phyloP scores from a whole-genome alignment of 352 stramenopile species.

The Phytophthora sojae region DNA sequence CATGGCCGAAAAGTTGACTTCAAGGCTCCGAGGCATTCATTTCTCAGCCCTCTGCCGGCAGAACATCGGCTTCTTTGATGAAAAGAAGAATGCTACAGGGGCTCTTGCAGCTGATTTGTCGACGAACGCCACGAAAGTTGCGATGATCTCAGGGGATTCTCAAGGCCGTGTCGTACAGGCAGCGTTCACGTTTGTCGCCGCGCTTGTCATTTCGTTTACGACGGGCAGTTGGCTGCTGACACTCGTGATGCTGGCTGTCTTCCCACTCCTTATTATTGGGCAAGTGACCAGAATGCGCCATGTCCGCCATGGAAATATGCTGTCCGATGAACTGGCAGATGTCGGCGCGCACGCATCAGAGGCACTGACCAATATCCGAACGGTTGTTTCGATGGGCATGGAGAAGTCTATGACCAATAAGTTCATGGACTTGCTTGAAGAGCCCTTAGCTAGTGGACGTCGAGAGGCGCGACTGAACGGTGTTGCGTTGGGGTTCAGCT shows the following conservation, averaged over 20 bases:
- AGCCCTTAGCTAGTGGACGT: constrained; percentile 30
- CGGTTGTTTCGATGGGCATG: constrained; percentile 45
- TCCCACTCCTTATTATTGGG: constrained; percentile 65
- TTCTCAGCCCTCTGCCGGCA: constrained; percentile 48
- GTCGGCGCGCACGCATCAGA: constrained; percentile 53
- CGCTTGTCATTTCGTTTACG: constrained; percentile 63
- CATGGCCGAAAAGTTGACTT: constrained; percentile 57
- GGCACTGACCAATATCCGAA: constrained; percentile 53
- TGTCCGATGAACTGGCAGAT: constrained; percentile 33
- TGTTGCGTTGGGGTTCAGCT: constrained; percentile 73
- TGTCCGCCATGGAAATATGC: constrained; percentile 24
- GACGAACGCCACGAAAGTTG: constrained; percentile 57
- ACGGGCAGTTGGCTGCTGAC: constrained; percentile 71
- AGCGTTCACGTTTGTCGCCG: constrained; percentile 53
- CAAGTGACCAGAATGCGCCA: constrained; percentile 43
- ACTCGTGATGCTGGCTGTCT: constrained; percentile 63
- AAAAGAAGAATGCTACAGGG: constrained; percentile 63
- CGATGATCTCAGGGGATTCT: constrained; percentile 55
- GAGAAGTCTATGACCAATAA: constrained; percentile 31
- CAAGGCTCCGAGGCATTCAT: constrained; percentile 52
- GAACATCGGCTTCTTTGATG: constrained; percentile 77
- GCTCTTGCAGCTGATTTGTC: constrained; percentile 56
- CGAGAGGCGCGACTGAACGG: constrained; percentile 47
- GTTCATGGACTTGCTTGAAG: constrained; percentile 37
- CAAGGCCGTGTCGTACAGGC: constrained; percentile 53